Evolutionary conservation across 495 filamentous ascomycete species (phyloP).

Genomic region (Xylaria palmicola): DNA sequence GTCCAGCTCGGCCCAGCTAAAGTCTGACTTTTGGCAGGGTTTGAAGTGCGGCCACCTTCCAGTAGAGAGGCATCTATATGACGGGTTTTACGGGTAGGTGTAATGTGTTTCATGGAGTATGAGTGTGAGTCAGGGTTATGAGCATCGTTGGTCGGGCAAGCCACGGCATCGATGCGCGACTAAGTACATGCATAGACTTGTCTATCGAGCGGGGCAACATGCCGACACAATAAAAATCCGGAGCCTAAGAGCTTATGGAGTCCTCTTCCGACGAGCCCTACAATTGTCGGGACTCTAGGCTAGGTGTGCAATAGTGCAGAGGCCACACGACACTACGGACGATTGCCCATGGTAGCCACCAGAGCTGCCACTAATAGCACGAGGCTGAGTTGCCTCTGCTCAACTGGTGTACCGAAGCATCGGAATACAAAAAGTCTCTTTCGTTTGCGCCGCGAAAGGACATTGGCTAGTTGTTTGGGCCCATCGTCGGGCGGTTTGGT

Average conservation of each 20-base stretch:
- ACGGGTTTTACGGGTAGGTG: no score
- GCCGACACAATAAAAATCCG: neutral
- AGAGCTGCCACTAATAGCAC: neutral
- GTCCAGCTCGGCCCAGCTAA: neutral
- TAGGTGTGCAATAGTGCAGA: neutral
- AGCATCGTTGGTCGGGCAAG: neutral
- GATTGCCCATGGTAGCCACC: neutral
- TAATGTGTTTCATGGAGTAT: neutral
- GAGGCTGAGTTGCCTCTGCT: neutral
- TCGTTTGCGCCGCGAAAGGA: neutral
- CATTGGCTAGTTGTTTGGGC: neutral
- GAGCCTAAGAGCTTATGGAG: neutral
- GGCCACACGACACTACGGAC: neutral
- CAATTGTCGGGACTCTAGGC: neutral
- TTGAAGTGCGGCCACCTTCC: neutral
- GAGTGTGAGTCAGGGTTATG: neutral
- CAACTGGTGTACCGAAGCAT: neutral
- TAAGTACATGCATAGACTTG: neutral
- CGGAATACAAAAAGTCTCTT: neutral
- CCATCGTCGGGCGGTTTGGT: no score
- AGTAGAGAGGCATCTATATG: no score
- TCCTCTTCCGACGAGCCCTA: neutral
- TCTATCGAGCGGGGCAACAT: neutral
- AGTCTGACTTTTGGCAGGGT: neutral
- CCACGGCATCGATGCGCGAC: neutral